phyloP scores from a whole-genome alignment of 441 rosid species.

The Mallotus japonicus region DNA sequence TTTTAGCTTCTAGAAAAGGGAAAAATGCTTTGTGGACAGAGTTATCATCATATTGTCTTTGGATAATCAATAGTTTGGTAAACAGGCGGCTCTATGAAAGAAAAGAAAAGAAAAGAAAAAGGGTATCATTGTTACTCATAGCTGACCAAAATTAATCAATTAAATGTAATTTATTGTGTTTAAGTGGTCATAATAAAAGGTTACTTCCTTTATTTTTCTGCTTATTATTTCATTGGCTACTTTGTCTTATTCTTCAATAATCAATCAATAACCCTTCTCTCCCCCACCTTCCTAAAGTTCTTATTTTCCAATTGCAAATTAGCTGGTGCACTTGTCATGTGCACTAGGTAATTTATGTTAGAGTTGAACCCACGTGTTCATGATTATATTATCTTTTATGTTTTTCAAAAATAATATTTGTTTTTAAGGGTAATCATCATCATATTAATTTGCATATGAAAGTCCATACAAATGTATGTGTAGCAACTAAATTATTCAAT shows the following conservation, averaged over 20 bases:
- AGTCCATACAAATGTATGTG: too few species aligned
- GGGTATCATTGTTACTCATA: too few species aligned
- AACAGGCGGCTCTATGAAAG: neutral
- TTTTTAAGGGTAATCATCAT: too few species aligned
- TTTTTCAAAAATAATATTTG: neutral
- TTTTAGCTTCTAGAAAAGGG: neutral
- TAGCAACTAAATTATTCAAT: too few species aligned
- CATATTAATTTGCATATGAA: too few species aligned
- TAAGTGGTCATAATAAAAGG: neutral
- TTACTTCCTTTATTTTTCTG: neutral
- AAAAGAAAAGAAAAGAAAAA: neutral
- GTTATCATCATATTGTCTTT: neutral
- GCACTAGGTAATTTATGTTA: neutral
- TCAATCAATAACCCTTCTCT: neutral
- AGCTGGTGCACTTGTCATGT: neutral
- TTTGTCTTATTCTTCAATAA: neutral
- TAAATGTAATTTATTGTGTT: neutral
- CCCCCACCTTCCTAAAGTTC: neutral
- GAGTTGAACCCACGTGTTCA: conserved; percentile 4
- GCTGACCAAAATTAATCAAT: conserved; percentile 8
- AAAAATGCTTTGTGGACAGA: neutral
- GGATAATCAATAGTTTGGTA: neutral
- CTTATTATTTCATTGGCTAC: neutral
- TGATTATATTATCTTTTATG: too few species aligned
- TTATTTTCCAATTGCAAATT: neutral